Evolutionary conservation across 805 yeast species (phyloP), one percentile per base, ranked within the genome.

Genomic region (Kurtzmaniella cleridarum): DNA sequence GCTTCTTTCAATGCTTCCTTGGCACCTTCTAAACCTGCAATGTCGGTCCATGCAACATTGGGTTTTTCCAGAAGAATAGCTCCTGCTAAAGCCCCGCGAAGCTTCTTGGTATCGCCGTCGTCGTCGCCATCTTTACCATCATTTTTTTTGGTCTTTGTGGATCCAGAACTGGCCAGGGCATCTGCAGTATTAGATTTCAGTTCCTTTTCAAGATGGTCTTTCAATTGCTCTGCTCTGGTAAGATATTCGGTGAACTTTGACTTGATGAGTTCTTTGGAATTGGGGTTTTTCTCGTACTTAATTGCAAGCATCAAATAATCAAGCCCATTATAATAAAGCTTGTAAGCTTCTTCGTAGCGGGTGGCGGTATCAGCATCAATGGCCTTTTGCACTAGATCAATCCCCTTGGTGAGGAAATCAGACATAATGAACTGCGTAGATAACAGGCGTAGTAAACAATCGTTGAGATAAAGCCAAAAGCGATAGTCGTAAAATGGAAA

Each of bases 271-370:
- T 89, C 96, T 59, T 90, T 91, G 28, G 95, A 83, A 50, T 81
- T 81, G 16, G 84, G 82, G 61, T 90, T 93, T 61, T 90, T 91
- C 62, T 93, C 98, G 45, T 60, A 91, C 64, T 93, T 93, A 51
- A 93, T 72, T 3, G 98, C 98, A 49, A 89, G 71, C 96, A 93
- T 89, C 51, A 93, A 71, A 63, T 93, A 93, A 60, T 93, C 98
- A 40, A 93, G 70, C 1, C 97, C 97, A 52, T 85, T 85, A 66
- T 86, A 90, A 63, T 93, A 93, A 34, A 87, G 75, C 43, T 88
- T 85, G 61, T 91, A 91, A 0, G 98, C 98, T 49, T 93, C 98
- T 38, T 87, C 96, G 52, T 90, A 91, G 47, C 82, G 75, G 38
- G 91, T 82, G 17, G 89, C 89, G 13, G 87, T 79, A 58, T 93